These are phyloP conservation scores for Isabelozyma heimii DNA, from an alignment of 805 yeast genomes.

Conservation along the genomic window DNA sequence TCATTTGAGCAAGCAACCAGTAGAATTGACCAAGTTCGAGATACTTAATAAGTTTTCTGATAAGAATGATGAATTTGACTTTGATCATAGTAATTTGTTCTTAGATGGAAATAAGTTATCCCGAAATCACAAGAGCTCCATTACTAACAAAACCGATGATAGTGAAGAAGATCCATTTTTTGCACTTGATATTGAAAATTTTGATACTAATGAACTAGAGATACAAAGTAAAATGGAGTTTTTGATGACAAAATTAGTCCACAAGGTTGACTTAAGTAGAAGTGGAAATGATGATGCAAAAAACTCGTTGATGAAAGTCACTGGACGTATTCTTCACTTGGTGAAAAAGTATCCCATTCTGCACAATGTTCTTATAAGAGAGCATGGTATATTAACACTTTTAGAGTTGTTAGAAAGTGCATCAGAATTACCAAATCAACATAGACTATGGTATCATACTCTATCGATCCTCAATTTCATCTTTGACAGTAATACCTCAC, in stretches of 20 bases:
- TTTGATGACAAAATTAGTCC: constrained; percentile 28
- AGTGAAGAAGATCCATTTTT: constrained; percentile 36
- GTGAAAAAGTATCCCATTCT: constrained; percentile 38
- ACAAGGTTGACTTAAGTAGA: constrained; percentile 27
- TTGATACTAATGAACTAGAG: constrained; percentile 41
- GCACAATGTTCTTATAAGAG: constrained; percentile 38
- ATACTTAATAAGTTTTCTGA: constrained; percentile 31
- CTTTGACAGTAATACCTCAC: constrained; percentile 25
- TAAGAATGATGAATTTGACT: constrained; percentile 13
- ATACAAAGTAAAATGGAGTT: constrained; percentile 39
- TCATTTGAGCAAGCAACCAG: constrained; percentile 3
- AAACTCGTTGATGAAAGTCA: constrained; percentile 28
- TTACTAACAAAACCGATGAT: not conserved
- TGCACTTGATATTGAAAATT: constrained; percentile 34
- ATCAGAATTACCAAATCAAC: constrained; percentile 28
- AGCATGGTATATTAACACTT: constrained; percentile 39
- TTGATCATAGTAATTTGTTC: constrained; percentile 3
- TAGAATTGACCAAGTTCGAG: constrained; percentile 14
- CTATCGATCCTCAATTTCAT: constrained; percentile 33
- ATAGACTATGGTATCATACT: constrained; percentile 36
- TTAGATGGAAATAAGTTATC: not conserved
- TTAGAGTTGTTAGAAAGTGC: constrained; percentile 38
- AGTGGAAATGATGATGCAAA: constrained; percentile 28
- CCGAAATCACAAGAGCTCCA: not conserved
- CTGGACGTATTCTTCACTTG: constrained; percentile 36